Base-by-base conservation (phyloP, 2,329 filamentous ascomycete species). In the Diaporthe amygdali region DNA sequence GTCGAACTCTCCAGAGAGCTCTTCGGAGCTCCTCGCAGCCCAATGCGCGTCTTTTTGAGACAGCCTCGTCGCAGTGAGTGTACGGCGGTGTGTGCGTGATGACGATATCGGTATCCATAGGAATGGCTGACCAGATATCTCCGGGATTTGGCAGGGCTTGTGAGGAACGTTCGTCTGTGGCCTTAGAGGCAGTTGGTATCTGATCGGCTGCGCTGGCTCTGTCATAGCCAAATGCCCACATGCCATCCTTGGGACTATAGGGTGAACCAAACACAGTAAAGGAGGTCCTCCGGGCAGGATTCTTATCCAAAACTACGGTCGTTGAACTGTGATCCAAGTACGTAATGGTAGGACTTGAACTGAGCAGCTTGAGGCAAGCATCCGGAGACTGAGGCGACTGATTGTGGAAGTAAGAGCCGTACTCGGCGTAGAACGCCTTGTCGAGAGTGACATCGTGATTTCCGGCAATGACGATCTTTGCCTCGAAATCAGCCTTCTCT, bases 361-460 rank as follows among this genome's bases (percentile, higher is more conserved):
- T 82, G 6, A 94, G 76, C 2, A 94, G 81, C 0, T 81, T 78
- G 46, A 88, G 82, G 76, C 91, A 93, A 39, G 84, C 83, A 9
- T 81, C 78, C 0, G 86, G 78, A 39, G 88, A 85, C 76, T 93
- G 88, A 0, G 84, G 83, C 4, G 78, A 76, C 64, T 89, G 86
- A 76, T 89, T 90, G 76, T 91, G 89, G 76, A 91, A 89, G 66
- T 83, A 82, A 1, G 77, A 75, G 0, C 87, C 86, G 75, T 90
- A 84, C 49, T 87, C 78, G 10, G 80, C 75, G 77, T 90, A 92
- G 78, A 93, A 94, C 3, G 83, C 78, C n/a, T 82, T 75, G 76
- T 94, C 92, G 8, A 95, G 86, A 0, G 91, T 92, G 63, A 93
- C 84, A 77, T 95, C 93, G 80, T 95, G 93, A 77, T 95, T 95